Evolutionary conservation across 129 eudicot genomes (phyloP), one percentile per base, ranked within the genome.

Genomic region (Saussurea involucrata): DNA sequence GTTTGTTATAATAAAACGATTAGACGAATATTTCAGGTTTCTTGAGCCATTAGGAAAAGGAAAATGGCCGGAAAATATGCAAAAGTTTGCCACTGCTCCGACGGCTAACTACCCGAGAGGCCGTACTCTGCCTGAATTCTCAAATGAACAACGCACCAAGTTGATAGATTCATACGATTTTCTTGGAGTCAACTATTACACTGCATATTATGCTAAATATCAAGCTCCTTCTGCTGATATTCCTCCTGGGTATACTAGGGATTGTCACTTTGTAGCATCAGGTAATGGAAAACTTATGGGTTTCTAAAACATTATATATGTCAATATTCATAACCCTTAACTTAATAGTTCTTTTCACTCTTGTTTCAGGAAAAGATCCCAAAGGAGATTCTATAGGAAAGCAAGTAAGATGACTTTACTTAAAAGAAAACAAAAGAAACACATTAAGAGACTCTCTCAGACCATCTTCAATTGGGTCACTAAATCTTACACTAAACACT

Each of bases 171-270:
- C 93, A 12, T 86, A 81, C 67, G 93, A 88, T 79, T 90, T 86
- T 78, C 32, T 88, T 18, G 93, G 96, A 74, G 37, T 90, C 32
- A 88, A 88, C 69, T 90, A 90, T 75, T 90, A 90, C 73, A 74
- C 88, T 6, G 60, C 91, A 1, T 58, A 13, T 53, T 90, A 71
- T 63, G 91, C 80, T 0, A 32, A 24, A 44, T 27, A 67, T 44
- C 42, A 53, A 17, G 44, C 71, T 7, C 21, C 22, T 3, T 0
- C 76, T 24, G 17, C 73, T 55, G 24, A 25, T 36, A 25, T 55
- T 17, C 24, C 74, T 18, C 12, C 9, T 1, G 85, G 82, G 63
- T 85, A 72, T 63, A 4, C 8, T 1, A 75, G 72, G 0, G 92
- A 82, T 63, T 5, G 57, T 68, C 80, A 71, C 17, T 65, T 46